These are phyloP conservation scores for Helenozyma baotianmanensis DNA, from an alignment of 805 yeast species.

Conservation along the genomic window DNA sequence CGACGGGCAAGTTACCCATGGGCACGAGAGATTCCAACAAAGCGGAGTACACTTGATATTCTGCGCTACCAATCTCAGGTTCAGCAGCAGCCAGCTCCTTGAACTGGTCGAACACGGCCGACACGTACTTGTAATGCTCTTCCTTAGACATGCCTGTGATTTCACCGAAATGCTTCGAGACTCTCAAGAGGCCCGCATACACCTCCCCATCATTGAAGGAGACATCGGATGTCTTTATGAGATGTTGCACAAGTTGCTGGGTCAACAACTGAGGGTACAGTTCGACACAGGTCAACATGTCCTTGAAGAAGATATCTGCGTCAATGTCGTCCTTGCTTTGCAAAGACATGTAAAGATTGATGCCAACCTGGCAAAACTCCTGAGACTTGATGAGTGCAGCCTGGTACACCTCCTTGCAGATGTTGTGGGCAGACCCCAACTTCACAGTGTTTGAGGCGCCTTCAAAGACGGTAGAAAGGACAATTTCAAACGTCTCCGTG, in stretches of 20 bases:
- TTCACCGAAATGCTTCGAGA: conserved; percentile 21
- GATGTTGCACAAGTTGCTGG: conserved; percentile 13
- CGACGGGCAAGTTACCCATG: conserved; percentile 45
- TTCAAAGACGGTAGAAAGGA: conserved; percentile 46
- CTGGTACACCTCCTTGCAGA: conserved; percentile 45
- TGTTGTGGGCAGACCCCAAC: conserved; percentile 38
- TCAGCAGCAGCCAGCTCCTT: conserved; percentile 19
- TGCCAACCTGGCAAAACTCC: conserved; percentile 40
- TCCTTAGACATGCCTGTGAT: conserved; percentile 13
- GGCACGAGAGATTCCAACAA: conserved; percentile 50
- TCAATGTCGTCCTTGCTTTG: conserved; percentile 32
- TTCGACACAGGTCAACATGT: conserved; percentile 27
- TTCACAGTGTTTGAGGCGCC: conserved; percentile 40
- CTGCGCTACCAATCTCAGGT: conserved; percentile 24
- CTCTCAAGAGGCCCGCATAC: conserved; percentile 33
- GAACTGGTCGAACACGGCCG: conserved; percentile 28
- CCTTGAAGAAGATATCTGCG: conserved; percentile 30
- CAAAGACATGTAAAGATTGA: conserved; percentile 45
- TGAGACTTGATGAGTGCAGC: conserved; percentile 39
- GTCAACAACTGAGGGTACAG: conserved; percentile 25
- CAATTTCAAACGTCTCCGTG: conserved; percentile 45
- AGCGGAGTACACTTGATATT: conserved; percentile 47
- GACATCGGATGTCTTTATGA: conserved; percentile 25
- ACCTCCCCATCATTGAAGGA: conserved; percentile 24
- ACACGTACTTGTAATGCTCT: conserved; percentile 23